phyloP scores from a whole-genome alignment of 192 early-diverging fungal genomes.

The Rhizophagus prolifer region DNA sequence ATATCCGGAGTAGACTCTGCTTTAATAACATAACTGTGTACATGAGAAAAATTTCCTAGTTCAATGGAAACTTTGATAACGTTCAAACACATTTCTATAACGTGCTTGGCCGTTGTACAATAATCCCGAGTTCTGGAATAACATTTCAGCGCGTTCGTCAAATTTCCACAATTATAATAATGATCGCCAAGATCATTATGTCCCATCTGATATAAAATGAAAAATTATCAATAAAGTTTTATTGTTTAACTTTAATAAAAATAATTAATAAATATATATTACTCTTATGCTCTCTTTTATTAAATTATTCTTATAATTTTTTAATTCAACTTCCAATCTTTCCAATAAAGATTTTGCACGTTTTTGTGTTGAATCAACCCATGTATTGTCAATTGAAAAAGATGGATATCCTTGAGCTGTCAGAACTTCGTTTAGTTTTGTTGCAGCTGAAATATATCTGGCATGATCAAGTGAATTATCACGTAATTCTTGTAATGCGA shows the following conservation, averaged over 20 bases:
- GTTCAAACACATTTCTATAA: conserved; percentile 80
- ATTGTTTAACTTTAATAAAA: not conserved
- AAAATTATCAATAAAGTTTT: not conserved
- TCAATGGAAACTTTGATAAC: conserved; percentile 76
- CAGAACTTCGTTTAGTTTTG: conserved; percentile 58
- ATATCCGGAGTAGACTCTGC: conserved; percentile 63
- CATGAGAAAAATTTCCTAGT: conserved; percentile 65
- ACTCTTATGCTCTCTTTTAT: conserved; percentile 88
- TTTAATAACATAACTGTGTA: conserved; percentile 70
- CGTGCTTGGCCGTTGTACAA: conserved; percentile 69
- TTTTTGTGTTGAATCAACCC: conserved; percentile 51
- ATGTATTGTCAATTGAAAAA: conserved; percentile 43
- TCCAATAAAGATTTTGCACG: conserved; percentile 52
- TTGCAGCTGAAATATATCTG: conserved; percentile 51
- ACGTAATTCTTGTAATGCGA: conserved; percentile 62
- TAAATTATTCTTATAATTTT: conserved; percentile 70
- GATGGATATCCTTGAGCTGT: conserved; percentile 34
- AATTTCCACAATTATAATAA: conserved; percentile 68
- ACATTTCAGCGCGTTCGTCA: conserved; percentile 62
- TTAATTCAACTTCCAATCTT: conserved; percentile 74
- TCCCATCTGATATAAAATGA: conserved; percentile 63
- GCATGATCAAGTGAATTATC: conserved; percentile 46
- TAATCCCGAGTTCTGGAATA: conserved; percentile 78
- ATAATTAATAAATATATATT: no score
- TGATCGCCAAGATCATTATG: conserved; percentile 81